Base-by-base conservation (phyloP, 257 asterid genomes). In the Capsicum pubescens region DNA sequence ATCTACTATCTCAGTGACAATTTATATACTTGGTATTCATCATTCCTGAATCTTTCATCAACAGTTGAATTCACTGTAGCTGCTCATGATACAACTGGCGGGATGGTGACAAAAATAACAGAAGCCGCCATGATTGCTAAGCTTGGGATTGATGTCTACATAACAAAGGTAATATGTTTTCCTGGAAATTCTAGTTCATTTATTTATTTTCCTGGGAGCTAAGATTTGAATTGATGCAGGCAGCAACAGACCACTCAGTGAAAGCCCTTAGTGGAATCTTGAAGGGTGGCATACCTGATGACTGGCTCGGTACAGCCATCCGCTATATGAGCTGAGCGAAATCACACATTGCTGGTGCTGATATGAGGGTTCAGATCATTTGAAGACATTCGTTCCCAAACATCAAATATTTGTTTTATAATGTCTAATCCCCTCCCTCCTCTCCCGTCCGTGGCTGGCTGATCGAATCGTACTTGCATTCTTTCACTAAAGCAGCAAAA, bases 61-160 rank as follows among this genome's bases (percentile, higher is more conserved):
- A 78, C 92, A 95, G 97, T 94, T 83, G 94, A 93, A 89, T 90
- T 92, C 68, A 91, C 97, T 1, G 97, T 93, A 83, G 95, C 98
- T 60, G 93, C 97, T 54, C 99, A 96, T 81, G 98, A 93, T 88
- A 96, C 99, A 19, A 96, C 98, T 6, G 99, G 98, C 55, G 98
- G 99, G 48, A 96, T 96, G 98, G 89, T 87, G 84, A 94, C 99
- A 72, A 96, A 96, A 87, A 91, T 96, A 90, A 80, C 95, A 60
- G 99, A 96, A 89, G 99, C 99, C 21, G 98, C 99, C 14, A 88
- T 92, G 97, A 96, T 96, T 83, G 99, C 99, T 14, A 94, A 88
- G 88, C 87, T 92, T 82, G 98, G 95, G 80, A 92, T 94, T 82
- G 98, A 93, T 90, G 98, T 96, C 82, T 94, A 92, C 87, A 94